Conservation (phyloP, 2,329 filamentous ascomycete species). For the Nemania sp. region DNA sequence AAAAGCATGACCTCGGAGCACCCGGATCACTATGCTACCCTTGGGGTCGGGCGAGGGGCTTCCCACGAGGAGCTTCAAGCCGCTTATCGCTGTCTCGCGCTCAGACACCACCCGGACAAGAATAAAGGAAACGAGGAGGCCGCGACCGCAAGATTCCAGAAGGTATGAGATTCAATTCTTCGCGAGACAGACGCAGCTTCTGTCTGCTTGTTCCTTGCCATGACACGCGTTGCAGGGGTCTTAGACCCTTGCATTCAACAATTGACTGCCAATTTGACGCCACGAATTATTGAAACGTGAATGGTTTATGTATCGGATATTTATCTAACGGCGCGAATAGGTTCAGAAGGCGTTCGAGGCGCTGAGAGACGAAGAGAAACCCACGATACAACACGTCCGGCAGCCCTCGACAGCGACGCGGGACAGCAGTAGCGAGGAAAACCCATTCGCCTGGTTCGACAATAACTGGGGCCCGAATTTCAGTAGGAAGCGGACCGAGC, state of each 20-base stretch:
- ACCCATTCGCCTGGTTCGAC: slow-evolving; percentile 4
- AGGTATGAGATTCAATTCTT: not conserved
- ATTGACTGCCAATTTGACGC: too few relatives aligned
- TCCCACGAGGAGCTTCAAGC: slow-evolving; percentile 14
- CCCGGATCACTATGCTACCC: slow-evolving; percentile 2
- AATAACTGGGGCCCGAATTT: slow-evolving; percentile 2
- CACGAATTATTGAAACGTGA: too few relatives aligned
- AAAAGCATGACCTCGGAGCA: not conserved
- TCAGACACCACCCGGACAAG: slow-evolving; percentile 12
- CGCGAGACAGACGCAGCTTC: too few relatives aligned
- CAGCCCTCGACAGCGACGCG: not conserved
- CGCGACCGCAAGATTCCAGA: slow-evolving; percentile 13
- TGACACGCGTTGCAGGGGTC: too few relatives aligned
- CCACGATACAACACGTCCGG: not conserved
- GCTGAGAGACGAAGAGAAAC: not conserved
- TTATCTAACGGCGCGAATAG: slow-evolving; percentile 1
- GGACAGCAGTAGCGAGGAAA: not conserved
- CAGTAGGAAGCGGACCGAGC: not conserved
- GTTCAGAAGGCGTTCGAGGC: slow-evolving; percentile 9
- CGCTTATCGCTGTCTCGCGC: slow-evolving; percentile 13
- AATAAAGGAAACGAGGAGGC: slow-evolving; percentile 16
- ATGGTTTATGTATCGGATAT: too few relatives aligned
- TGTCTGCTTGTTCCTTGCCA: too few relatives aligned
- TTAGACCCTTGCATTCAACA: too few relatives aligned
- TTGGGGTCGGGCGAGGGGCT: slow-evolving; percentile 1